Base-by-base conservation (phyloP, 2,329 filamentous ascomycete genomes). In the Talaromyces rugulosus region DNA sequence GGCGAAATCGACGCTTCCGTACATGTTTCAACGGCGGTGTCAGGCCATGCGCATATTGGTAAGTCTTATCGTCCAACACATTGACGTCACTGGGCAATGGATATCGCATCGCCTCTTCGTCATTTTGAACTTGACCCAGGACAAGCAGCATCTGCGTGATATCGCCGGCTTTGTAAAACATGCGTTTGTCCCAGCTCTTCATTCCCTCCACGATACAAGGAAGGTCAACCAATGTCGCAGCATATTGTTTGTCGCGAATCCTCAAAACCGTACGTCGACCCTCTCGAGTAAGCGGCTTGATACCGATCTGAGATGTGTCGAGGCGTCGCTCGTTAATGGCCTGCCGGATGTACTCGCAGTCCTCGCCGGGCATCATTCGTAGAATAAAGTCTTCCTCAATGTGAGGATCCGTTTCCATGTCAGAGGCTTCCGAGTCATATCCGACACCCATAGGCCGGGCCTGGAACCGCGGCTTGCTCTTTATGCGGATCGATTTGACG, bases 401-500 rank as follows among this genome's bases (percentile, higher is more conserved):
- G 1, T 89, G 84, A 0, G 95, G 95, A 70, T 99, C 95, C 9
- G 81, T 77, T 75, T 99, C 95, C 14, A 89, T 87, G 71, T 98
- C 95, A 60, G 92, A 95, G 12, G 93, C 92, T 75, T 98, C 95
- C 3, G 93, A 97, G 74, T 99, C 95, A 76, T 98, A 99, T 7
- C 94, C 95, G 61, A 96, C 92, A 58, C 95, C 95, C 1, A 86
- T 85, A 5, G 87, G 87, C 65, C 91, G 85, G 34, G 84, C 80
- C 6, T 90, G 89, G 1, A 85, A 82, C 65, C 87, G 84, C n/a
- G 88, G 89, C 68, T 88, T 86, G 56, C 86, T 81, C 69, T 87
- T 89, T 62, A 91, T 78, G 59, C 85, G 84, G 61, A 88, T 79
- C 34, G 73, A 80, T 63, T 77, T 77, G 14, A 77, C 66, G 4